phyloP scores from a whole-genome alignment of 768 basidiomycete species.

The Tricholoma furcatifolium region DNA sequence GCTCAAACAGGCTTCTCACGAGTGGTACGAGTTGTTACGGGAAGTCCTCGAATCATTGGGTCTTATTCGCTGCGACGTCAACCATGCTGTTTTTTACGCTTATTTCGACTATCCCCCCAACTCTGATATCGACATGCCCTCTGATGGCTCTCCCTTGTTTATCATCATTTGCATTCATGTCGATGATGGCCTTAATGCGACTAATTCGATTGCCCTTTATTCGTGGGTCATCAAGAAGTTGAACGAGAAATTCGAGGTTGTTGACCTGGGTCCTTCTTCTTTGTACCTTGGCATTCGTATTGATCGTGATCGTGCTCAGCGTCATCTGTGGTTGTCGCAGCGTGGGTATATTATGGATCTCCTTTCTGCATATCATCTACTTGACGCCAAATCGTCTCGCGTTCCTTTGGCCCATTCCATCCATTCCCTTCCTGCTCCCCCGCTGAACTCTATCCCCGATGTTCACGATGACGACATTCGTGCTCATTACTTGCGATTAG shows the following conservation, averaged over 20 bases:
- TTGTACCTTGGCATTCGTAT: too few species aligned
- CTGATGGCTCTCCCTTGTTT: neutral
- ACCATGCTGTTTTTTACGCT: too few species aligned
- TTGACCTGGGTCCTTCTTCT: neutral
- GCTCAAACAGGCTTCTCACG: too few species aligned
- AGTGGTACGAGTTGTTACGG: neutral
- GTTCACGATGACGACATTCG: slow-evolving; percentile 1
- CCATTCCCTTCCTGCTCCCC: neutral
- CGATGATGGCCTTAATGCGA: too few species aligned
- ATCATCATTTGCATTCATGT: too few species aligned
- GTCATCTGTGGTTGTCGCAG: slow-evolving; percentile 14
- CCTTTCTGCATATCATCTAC: slow-evolving; percentile 12
- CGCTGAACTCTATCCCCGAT: neutral
- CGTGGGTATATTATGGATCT: too few species aligned
- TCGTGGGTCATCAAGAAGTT: neutral
- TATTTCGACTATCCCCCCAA: too few species aligned
- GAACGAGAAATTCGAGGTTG: neutral
- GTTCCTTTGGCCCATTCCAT: slow-evolving; percentile 1
- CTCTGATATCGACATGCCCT: too few species aligned
- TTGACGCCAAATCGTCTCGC: neutral
- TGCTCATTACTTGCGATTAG: too few species aligned
- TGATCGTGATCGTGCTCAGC: slow-evolving; percentile 4
- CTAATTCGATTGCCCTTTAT: neutral
- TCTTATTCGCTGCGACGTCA: slow-evolving; percentile 16
- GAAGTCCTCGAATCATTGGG: too few species aligned